phyloP scores from a whole-genome alignment of 2,329 filamentous ascomycete genomes.

The Escovopsis sp. region DNA sequence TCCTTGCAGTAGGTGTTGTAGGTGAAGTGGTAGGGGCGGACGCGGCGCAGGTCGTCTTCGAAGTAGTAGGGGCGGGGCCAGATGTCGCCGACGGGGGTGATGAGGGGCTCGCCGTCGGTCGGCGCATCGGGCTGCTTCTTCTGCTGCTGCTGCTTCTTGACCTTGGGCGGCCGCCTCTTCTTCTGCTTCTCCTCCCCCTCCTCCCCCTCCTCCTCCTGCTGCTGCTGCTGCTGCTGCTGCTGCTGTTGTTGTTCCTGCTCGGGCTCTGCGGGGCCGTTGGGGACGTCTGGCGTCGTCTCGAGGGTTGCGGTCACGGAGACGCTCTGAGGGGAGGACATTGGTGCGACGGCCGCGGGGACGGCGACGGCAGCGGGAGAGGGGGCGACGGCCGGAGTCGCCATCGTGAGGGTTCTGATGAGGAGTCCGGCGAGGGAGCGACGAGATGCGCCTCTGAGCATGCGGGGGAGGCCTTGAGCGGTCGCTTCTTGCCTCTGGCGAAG shows the following conservation, averaged over 20 bases:
- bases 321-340: neutral
- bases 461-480: neutral
- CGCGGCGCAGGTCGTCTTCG: constrained; percentile 68
- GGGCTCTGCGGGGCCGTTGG: neutral
- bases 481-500: no score
- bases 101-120: constrained; percentile 12
- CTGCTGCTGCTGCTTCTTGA: constrained; percentile 2
- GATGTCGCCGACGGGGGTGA: constrained; percentile 21
- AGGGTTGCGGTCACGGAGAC: neutral
- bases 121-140: constrained; percentile 6
- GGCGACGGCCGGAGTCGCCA: constrained; percentile 4
- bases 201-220: neutral
- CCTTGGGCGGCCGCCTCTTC: neutral
- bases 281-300: neutral
- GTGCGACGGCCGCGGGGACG: neutral
- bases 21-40: constrained; percentile 79
- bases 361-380: neutral
- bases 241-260: neutral
- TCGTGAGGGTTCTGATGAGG: constrained; percentile 3
- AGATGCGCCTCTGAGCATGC: constrained; percentile 8
- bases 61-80: constrained; percentile 63
- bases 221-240: neutral
- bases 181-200: neutral
- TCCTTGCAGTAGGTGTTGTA: constrained; percentile 95
- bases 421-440: constrained; percentile 6